Evolutionary conservation across 176 grass and related monocot genomes (phyloP).

Genomic region (Microstegium vimineum): DNA sequence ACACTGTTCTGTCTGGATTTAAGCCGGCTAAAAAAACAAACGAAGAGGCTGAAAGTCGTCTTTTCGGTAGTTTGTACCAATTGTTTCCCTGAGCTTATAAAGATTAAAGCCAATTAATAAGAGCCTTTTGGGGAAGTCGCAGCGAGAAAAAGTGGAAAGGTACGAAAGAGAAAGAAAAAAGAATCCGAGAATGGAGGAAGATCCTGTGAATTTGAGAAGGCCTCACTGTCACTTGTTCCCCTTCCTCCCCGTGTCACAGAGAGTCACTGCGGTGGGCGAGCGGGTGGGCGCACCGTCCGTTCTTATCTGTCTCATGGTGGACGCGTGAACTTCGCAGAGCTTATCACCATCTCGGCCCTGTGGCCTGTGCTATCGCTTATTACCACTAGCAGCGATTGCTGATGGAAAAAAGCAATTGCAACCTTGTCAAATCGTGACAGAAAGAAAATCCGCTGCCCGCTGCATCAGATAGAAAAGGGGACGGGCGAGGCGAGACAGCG

Average conservation of each 20-base stretch:
- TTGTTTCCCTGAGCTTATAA: not conserved
- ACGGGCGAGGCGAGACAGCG: not conserved
- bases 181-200: not conserved
- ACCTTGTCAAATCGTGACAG: not conserved
- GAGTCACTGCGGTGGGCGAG: not conserved
- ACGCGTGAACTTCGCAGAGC: not conserved
- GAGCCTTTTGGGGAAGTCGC: not conserved
- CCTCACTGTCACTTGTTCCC: not conserved
- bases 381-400: not conserved
- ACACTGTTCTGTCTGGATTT: too few species aligned
- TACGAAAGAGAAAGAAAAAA: not conserved
- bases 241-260: not conserved
- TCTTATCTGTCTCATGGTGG: conserved; percentile 13
- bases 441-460: not conserved
- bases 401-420: too few species aligned
- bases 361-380: not conserved
- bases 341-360: not conserved
- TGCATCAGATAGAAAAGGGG: not conserved
- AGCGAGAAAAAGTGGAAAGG: not conserved
- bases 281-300: not conserved
- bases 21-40: too few species aligned
- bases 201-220: not conserved
- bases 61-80: not conserved
- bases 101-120: not conserved
- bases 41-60: too few species aligned